Base-by-base conservation (phyloP, 495 filamentous ascomycete species). In the Aspergillus homomorphus region DNA sequence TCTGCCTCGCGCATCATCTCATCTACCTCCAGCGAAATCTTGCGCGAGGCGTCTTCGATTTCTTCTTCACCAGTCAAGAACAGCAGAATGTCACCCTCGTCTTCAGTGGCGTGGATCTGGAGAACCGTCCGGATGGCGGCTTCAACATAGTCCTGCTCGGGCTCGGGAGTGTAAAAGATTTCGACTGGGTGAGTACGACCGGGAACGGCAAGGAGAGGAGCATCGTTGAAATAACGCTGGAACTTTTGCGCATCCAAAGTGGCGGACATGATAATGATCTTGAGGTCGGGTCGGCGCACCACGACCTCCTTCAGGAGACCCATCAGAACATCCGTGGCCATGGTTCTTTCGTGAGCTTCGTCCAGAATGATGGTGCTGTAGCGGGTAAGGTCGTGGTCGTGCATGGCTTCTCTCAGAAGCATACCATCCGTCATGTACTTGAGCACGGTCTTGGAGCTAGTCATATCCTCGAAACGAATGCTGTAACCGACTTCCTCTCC, bases 371-470 rank as follows among this genome's bases (percentile, higher is more conserved):
- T 97, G 61, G 89, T 94, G 79, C 92, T 93, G 77, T 99, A 99
- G 12, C 92, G 87, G 19, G 83, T 83, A 63, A 99, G 80, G 62
- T 93, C 81, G 74, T 91, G 87, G 72, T 99, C 95, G 75, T 96
- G 86, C 95, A 99, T 99, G 30, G 95, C 92, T 77, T 99, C 95
- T 62, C 95, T 81, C 68, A 98, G 78, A 63, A 99, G 84, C 94
- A 98, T 98, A 85, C 95, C 95, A 71, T 99, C 95, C 26, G 95
- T 99, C 95, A 99, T 98, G 78, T 99, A 99, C 78, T 98, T 99
- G 50, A 99, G 77, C 42, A 97, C 82, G 9, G 95, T 99, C 73
- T 90, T 96, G 54, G 84, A 82, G 45, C 90, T 82, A 0, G 95
- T 98, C 75, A 87, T 90, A 71, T 99, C 94, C 72, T 98, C 95